Evolutionary conservation across 2,329 filamentous ascomycete genomes (phyloP), one percentile per base, ranked within the genome.

Genomic region (Eutypella sp.): DNA sequence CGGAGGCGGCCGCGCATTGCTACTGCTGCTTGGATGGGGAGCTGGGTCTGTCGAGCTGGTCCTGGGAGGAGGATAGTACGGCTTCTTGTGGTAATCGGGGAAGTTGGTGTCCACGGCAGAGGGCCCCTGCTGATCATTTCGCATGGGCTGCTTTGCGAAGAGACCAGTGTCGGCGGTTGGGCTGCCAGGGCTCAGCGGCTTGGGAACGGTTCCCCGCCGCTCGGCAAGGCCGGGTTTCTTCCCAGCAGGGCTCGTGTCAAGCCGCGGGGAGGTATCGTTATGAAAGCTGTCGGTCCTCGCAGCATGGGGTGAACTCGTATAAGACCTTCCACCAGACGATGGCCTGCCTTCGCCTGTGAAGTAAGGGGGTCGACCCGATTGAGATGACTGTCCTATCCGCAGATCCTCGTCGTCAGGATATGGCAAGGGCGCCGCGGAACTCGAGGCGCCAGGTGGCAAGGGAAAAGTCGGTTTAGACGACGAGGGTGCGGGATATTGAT

Each of bases 141-240:
- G 54, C 41, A 81, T 57, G 6, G 79, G 78, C n/a, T n/a, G n/a
- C 57, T 82, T 83, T 49, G 88, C 85, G 64, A 95, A 95, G 44
- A 95, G 71, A n/a, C 81, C 86, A 45, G 89, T 84, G 58, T 84
- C 85, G 20, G 76, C 73, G 49, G 86, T 85, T 18, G 87, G 85
- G 38, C 85, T 89, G 16, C 86, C 83, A 1, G 90, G 91, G 51
- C 91, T 89, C 41, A 96, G 74, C 40, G 89, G 86, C 61, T 89
- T 91, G 20, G 89, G 88, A 7, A 78, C 83, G n/a, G 85, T 84
- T 20, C 87, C 88, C 59, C 91, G 80, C 54, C 91, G 78, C 70
- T 96, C 89, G 16, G 89, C 89, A 48, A 96, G 73, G 41, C 81
- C 78, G 37, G 81, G 81, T 62, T 76, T 79, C 63, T 76, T 73